Evolutionary conservation across 768 basidiomycete species (phyloP), one percentile per base, ranked within the genome.

Genomic region (Hygrocybe punicea): DNA sequence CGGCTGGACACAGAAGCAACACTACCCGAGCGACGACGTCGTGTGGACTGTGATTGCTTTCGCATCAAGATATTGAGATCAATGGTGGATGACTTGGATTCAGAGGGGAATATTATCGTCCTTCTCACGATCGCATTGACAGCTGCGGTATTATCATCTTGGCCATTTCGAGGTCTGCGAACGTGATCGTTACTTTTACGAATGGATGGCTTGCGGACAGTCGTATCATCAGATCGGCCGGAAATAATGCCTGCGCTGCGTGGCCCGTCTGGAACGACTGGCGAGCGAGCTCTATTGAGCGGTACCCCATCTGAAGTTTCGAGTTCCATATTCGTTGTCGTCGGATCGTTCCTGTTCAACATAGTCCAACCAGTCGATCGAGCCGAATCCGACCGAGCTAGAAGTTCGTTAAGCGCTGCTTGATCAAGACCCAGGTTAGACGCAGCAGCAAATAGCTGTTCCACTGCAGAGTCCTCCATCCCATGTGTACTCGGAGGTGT

Each of bases 91-190:
- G 77, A 73, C 61, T 76, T 78, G 48, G 80, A 73, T 62, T 91
- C 89, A 55, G 86, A 86, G 48, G 90, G 85, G 64, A 85, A 83
- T 63, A 92, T 86, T 62, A 93, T 80, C 1, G 91, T 93, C 64
- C 91, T 79, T 65, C 91, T 82, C 51, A 93, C 79, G 57, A 93
- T 72, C 21, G 83, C 69, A 61, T 75, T 84, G 42, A 68, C 63
- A 51, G 67, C 67, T 35, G 51, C 49, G 35, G 58, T 58, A 47
- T 68, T 72, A 46, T 73, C 77, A 37, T 58, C 58, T 37, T 73
- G 70, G 1, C 69, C 70, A 55, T 78, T 77, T 53, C 72, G 77
- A 29, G 75, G 72, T 51, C 74, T 70, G 44, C 79, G 81, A 35
- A 68, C 51, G 50, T 70, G 69, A 47, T 79, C 78, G 23, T 62